Evolutionary conservation across 345 rosid species (phyloP).

Genomic region (Boechera stricta): DNA sequence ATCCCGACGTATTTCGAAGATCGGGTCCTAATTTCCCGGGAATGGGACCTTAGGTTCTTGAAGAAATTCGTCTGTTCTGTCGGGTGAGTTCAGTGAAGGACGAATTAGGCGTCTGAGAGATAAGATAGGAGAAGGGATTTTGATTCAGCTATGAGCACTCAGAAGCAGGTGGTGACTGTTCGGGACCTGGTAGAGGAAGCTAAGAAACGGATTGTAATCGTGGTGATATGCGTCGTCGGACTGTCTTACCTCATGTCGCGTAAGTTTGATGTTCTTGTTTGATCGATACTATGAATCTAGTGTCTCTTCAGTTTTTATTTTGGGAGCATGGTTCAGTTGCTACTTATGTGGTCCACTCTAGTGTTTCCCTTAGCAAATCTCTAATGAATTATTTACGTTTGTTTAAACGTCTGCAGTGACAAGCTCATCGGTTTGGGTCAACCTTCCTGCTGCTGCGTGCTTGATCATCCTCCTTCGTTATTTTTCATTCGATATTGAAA

Average conservation of each 20-base stretch:
- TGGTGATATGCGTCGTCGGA: slow-evolving; percentile 87
- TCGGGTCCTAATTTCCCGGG: slow-evolving; percentile 21
- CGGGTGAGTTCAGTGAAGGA: neutral
- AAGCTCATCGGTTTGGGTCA: slow-evolving; percentile 93
- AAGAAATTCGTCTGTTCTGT: neutral
- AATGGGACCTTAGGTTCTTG: slow-evolving; percentile 17
- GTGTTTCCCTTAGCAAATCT: neutral
- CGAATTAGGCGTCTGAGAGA: slow-evolving; percentile 2
- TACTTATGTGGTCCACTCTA: slow-evolving; percentile 6
- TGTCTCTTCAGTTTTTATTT: neutral
- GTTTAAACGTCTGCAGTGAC: slow-evolving; percentile 68
- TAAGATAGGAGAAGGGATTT: neutral
- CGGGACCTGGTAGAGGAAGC: slow-evolving; percentile 94
- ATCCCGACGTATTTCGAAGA: slow-evolving; percentile 33
- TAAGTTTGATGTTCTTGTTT: slow-evolving; percentile 49
- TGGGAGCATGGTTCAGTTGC: slow-evolving; percentile 19
- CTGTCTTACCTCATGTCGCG: slow-evolving; percentile 91
- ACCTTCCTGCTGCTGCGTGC: slow-evolving; percentile 91
- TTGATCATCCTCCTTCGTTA: slow-evolving; percentile 83
- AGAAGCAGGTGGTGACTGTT: slow-evolving; percentile 63
- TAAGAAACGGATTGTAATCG: slow-evolving; percentile 85
- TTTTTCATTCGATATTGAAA: slow-evolving; percentile 79
- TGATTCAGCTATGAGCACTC: slow-evolving; percentile 56
- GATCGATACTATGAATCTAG: neutral
- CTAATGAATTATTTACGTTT: slow-evolving; percentile 36